Evolutionary conservation across 2,329 filamentous ascomycete species (phyloP).

Genomic region (Xylariales sp.): DNA sequence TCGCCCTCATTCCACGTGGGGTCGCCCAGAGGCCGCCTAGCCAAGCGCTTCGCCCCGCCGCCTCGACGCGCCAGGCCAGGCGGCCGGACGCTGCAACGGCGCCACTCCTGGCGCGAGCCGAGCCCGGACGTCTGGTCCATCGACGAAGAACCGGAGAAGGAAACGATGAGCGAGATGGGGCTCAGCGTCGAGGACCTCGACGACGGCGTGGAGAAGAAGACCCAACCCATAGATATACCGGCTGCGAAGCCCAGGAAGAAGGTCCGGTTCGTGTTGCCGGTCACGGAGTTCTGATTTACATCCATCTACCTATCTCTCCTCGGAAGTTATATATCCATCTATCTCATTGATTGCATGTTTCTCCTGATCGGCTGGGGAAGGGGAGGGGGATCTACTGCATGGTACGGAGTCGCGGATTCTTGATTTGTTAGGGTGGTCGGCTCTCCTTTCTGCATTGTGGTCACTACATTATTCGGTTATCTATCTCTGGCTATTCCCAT

Average conservation of each 20-base stretch:
- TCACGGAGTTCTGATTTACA: slow-evolving; percentile 49
- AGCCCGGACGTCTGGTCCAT: slow-evolving; percentile 71
- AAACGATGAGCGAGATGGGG: slow-evolving; percentile 59
- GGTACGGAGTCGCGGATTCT: slow-evolving; percentile 31
- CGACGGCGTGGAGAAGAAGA: slow-evolving; percentile 44
- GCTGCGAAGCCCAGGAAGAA: slow-evolving; percentile 65
- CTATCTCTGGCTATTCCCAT: background rate
- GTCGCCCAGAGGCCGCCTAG: slow-evolving; percentile 45
- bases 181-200: slow-evolving; percentile 50
- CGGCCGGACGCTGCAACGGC: slow-evolving; percentile 54
- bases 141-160: slow-evolving; percentile 68
- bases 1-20: slow-evolving; percentile 50
- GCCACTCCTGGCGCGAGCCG: slow-evolving; percentile 66
- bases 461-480: slow-evolving; percentile 17
- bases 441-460: slow-evolving; percentile 24
- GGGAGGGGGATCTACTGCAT: slow-evolving; percentile 29
- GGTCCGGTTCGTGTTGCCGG: slow-evolving; percentile 66
- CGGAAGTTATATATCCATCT: background rate
- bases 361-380: background rate
- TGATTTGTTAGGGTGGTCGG: slow-evolving; percentile 8
- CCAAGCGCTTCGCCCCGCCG: slow-evolving; percentile 49
- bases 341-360: slow-evolving; percentile 26
- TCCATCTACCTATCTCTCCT: background rate
- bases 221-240: slow-evolving; percentile 55
- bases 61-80: slow-evolving; percentile 50